These are phyloP conservation scores for Microdochium bolleyi DNA, from an alignment of 2,329 filamentous ascomycete genomes.

Conservation along the genomic window DNA sequence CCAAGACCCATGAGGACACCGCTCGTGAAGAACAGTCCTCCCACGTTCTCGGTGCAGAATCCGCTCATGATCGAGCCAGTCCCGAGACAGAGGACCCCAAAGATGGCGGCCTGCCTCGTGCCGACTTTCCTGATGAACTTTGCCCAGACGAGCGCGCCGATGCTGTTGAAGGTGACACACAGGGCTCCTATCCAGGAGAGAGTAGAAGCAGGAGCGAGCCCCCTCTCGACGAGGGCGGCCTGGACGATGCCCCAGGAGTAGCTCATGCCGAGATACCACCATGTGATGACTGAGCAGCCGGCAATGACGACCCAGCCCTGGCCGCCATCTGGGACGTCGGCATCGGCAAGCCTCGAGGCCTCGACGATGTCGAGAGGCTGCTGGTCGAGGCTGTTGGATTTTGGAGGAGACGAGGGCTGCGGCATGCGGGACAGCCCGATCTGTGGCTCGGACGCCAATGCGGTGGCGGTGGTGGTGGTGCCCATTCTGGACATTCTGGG, in stretches of 20 bases:
- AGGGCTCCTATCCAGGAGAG: constrained; percentile 52
- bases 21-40: constrained; percentile 1
- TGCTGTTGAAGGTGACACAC: constrained; percentile 38
- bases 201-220: constrained; percentile 38
- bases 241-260: constrained; percentile 57
- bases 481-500: not conserved
- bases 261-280: constrained; percentile 47
- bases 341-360: not conserved
- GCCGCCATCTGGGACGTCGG: constrained; percentile 36
- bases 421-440: not conserved
- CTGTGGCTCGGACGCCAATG: not conserved
- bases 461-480: not conserved
- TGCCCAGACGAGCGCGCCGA: constrained; percentile 42
- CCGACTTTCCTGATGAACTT: constrained; percentile 42
- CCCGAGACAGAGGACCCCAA: constrained; percentile 43
- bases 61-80: constrained; percentile 37
- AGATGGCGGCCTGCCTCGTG: constrained; percentile 31
- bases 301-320: constrained; percentile 49
- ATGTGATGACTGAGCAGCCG: constrained; percentile 40
- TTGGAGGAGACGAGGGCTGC: not conserved
- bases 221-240: constrained; percentile 40
- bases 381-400: not conserved
- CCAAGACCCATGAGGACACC: constrained; percentile 23
- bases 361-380: not conserved
- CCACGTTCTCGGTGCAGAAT: constrained; percentile 17